Percentiles rank a stretch among this genome's conserved stretches.
Conservation (phyloP, 2,329 filamentous ascomycete genomes). For the Aspergillus calidoustus region DNA sequence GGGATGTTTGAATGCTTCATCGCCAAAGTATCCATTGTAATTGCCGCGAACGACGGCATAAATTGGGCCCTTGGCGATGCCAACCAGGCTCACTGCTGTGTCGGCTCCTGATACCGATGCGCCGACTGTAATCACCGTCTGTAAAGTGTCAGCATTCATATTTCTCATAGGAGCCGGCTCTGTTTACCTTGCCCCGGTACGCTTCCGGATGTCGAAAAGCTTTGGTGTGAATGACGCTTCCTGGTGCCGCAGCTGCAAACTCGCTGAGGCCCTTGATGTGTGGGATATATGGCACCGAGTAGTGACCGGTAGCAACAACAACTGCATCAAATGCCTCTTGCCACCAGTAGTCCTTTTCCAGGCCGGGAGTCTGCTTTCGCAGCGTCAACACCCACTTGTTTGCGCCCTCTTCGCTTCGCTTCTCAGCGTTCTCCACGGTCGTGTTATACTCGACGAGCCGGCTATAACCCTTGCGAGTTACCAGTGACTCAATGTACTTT, state of each 20-base stretch:
- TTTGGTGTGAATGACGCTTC: conserved; percentile 48
- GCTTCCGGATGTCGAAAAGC: conserved; percentile 42
- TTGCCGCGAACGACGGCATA: conserved; percentile 59
- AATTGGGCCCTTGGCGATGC: conserved; percentile 53
- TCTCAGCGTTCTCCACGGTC: conserved; percentile 1
- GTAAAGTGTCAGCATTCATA: background rate
- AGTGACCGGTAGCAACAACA: conserved; percentile 49
- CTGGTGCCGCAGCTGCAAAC: conserved; percentile 30
- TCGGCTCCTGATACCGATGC: conserved; percentile 69
- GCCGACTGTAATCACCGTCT: conserved; percentile 66
- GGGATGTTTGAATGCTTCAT: conserved; percentile 64
- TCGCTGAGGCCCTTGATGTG: conserved; percentile 40
- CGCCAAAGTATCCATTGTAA: conserved; percentile 61
- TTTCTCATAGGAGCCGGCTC: too few species aligned
- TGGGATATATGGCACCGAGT: conserved; percentile 46
- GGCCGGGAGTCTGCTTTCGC: background rate
- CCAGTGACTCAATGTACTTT: background rate
- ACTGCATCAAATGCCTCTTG: conserved; percentile 48
- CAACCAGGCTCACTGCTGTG: conserved; percentile 59
- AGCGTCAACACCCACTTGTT: background rate
- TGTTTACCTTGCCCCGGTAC: conserved; percentile 43
- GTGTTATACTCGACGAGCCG: conserved; percentile 1
- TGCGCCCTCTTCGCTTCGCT: background rate
- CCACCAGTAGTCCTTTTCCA: conserved; percentile 35
- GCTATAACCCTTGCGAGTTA: background rate